Percentiles rank a stretch among this genome's conserved stretches.
Conservation (phyloP, 2,329 filamentous ascomycete species). For the Curvularia eragrostidis region DNA sequence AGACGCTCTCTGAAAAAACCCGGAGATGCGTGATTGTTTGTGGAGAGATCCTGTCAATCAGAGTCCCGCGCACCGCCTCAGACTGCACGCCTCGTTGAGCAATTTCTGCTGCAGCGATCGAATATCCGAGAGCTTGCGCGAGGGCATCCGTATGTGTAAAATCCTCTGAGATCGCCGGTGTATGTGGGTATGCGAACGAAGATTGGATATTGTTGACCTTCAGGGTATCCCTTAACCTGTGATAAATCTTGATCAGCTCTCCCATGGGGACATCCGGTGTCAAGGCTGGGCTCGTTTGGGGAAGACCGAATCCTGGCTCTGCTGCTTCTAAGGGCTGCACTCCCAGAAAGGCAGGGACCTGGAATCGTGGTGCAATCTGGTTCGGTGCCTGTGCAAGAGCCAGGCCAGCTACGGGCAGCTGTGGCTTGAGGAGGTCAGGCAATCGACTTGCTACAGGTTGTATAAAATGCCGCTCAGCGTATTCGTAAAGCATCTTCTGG, state of each 20-base stretch:
- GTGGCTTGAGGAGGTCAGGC: constrained; percentile 42
- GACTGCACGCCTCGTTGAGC: constrained; percentile 84
- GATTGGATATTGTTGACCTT: constrained; percentile 59
- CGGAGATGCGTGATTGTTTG: constrained; percentile 85
- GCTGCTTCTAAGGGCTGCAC: constrained; percentile 34
- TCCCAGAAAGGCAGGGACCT: constrained; percentile 41
- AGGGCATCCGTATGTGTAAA: constrained; percentile 64
- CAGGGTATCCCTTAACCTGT: constrained; percentile 63
- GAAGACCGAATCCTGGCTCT: constrained; percentile 30
- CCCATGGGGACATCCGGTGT: constrained; percentile 40
- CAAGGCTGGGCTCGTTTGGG: constrained; percentile 29
- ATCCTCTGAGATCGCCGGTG: constrained; percentile 54
- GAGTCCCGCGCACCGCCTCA: constrained; percentile 69
- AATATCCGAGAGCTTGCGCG: constrained; percentile 75
- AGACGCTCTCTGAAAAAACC: constrained; percentile 84
- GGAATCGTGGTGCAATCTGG: constrained; percentile 32
- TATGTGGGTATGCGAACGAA: constrained; percentile 53
- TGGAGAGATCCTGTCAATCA: constrained; percentile 84
- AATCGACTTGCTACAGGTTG: constrained; percentile 56
- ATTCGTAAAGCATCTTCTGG: constrained; percentile 59
- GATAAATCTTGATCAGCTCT: constrained; percentile 63
- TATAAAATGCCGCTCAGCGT: constrained; percentile 59
- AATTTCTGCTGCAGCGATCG: constrained; percentile 88
- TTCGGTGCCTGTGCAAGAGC: constrained; percentile 9
- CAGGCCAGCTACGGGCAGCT: constrained; percentile 25